These are phyloP conservation scores for Solanum gracilifrons DNA, from an alignment of 257 asterid genomes.

Conservation along the genomic window DNA sequence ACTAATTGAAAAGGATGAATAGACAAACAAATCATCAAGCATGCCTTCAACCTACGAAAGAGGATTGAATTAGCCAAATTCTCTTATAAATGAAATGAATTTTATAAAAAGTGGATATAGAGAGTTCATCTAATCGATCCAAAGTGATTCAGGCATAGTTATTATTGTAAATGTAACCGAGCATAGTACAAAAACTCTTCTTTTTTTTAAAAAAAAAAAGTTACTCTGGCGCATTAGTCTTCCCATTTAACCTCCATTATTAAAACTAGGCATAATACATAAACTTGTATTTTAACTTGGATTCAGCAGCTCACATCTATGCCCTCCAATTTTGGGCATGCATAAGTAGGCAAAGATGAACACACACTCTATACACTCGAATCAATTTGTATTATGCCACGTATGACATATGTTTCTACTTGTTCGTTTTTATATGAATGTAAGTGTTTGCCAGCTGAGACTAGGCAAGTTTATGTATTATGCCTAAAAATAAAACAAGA, in stretches of 20 bases:
- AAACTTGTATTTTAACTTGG: background rate
- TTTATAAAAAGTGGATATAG: background rate
- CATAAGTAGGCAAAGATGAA: background rate
- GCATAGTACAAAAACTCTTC: background rate
- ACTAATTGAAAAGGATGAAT: background rate
- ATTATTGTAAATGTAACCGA: background rate
- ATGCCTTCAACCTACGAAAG: background rate
- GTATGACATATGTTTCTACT: background rate
- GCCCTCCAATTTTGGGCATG: background rate
- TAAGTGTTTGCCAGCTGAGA: background rate
- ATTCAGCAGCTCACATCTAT: background rate
- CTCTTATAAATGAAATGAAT: background rate
- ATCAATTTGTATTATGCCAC: background rate
- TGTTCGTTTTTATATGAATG: background rate
- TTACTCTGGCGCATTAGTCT: background rate
- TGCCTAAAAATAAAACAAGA: background rate
- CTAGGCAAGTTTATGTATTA: background rate
- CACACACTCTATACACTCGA: background rate
- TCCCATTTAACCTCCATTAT: background rate
- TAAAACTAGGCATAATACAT: background rate
- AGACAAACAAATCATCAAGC: background rate
- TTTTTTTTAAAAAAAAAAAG: too few relatives aligned
- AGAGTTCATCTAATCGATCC: background rate
- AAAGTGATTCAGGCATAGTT: background rate
- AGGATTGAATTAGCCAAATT: background rate